Percentiles rank a stretch among this genome's conserved stretches.
Evolutionary conservation across 371 early-diverging fungal genomes (phyloP).

Genomic region (Lichtheimia ornata): DNA sequence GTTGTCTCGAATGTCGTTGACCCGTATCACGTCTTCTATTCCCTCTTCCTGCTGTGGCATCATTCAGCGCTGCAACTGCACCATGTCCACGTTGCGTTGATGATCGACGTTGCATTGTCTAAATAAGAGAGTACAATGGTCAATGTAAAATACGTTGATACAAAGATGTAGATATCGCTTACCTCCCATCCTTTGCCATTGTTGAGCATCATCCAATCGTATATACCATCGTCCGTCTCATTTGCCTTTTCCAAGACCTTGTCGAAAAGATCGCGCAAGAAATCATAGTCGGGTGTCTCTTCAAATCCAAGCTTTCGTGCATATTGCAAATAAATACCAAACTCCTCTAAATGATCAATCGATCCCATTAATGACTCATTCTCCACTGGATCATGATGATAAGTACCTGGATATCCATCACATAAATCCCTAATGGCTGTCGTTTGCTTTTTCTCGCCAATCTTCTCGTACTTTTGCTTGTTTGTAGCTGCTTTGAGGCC

Average conservation of each 20-base stretch:
- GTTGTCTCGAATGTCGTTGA: constrained; percentile 18
- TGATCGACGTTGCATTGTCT: constrained; percentile 13
- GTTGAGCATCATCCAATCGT: constrained; percentile 90
- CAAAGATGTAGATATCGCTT: background rate
- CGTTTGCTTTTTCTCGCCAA: constrained; percentile 86
- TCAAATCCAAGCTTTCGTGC: constrained; percentile 92
- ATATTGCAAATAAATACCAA: constrained; percentile 84
- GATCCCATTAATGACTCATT: background rate
- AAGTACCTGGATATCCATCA: constrained; percentile 66
- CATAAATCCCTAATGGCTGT: constrained; percentile 77
- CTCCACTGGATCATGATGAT: constrained; percentile 14
- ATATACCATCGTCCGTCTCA: constrained; percentile 88
- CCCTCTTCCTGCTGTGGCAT: constrained; percentile 8
- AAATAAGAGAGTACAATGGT: background rate
- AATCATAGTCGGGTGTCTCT: constrained; percentile 95
- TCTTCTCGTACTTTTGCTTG: constrained; percentile 92
- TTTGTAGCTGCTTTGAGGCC: constrained; percentile 89
- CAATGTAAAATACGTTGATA: background rate
- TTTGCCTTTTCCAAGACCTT: constrained; percentile 75
- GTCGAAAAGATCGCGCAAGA: constrained; percentile 85
- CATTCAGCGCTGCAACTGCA: constrained; percentile 24
- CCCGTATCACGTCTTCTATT: constrained; percentile 13
- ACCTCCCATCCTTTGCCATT: constrained; percentile 60
- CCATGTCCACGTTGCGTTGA: constrained; percentile 24
- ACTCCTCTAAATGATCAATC: constrained; percentile 58